Conservation (phyloP, 2,329 filamentous ascomycete genomes). For the Microascus cirrosus region DNA sequence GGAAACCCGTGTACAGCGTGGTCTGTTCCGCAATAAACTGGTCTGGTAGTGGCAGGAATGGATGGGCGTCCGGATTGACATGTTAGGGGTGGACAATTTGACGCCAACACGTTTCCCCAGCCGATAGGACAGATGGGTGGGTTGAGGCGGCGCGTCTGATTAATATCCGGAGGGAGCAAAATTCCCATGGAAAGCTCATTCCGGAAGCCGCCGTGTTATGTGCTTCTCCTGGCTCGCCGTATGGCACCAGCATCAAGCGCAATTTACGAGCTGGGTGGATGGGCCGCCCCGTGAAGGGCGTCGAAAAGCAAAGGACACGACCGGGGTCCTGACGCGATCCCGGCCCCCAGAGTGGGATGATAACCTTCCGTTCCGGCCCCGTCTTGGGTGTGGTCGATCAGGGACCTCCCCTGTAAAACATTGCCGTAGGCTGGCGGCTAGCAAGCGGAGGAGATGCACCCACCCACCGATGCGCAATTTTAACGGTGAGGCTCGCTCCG, state of each 20-base stretch:
- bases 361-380: not conserved
- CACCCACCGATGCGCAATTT: not conserved
- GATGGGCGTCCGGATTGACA: too few species aligned
- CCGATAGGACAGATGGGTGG: not conserved
- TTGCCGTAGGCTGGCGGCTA: not conserved
- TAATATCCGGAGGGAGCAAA: not conserved
- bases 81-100: not conserved
- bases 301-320: not conserved
- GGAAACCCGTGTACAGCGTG: too few species aligned
- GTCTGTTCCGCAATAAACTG: too few species aligned
- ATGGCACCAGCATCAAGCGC: not conserved
- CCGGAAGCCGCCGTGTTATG: too few species aligned
- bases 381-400: not conserved
- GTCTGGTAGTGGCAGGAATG: too few species aligned
- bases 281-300: too few species aligned
- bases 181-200: not conserved
- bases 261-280: not conserved
- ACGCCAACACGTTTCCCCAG: not conserved
- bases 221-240: not conserved
- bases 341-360: not conserved
- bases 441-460: not conserved
- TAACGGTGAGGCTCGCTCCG: not conserved
- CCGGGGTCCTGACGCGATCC: too few species aligned
- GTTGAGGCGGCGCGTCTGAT: not conserved
- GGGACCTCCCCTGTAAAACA: not conserved